Percentiles rank a stretch among this genome's conserved stretches.
These are phyloP conservation scores for Przewalskia tangutica DNA, from an alignment of 257 asterid species.

Conservation along the genomic window DNA sequence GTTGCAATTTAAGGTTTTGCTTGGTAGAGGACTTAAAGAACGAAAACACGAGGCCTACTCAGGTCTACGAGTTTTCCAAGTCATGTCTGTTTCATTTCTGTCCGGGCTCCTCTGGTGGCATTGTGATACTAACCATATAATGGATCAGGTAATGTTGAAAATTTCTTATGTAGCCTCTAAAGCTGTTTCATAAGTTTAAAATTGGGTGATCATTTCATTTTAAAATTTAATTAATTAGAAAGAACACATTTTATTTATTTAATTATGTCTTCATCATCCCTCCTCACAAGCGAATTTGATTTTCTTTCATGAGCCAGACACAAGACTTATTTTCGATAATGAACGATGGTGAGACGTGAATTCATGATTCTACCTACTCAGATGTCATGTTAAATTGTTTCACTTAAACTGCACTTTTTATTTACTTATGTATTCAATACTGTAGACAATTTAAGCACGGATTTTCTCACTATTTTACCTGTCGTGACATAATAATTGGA, in stretches of 20 bases:
- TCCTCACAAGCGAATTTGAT: too few relatives aligned
- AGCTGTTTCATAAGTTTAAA: not conserved
- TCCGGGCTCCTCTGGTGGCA: slow-evolving; percentile 96
- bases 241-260: not conserved
- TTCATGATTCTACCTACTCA: not conserved
- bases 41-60: slow-evolving; percentile 72
- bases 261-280: too few relatives aligned
- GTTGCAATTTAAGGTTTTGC: slow-evolving; percentile 69
- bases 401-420: too few relatives aligned
- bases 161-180: not conserved
- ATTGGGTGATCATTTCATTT: not conserved
- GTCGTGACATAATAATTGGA: not conserved
- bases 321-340: too few relatives aligned
- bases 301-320: too few relatives aligned
- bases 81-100: slow-evolving; percentile 62
- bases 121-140: slow-evolving; percentile 59
- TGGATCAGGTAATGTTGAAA: slow-evolving; percentile 61
- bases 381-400: not conserved
- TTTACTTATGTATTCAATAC: too few relatives aligned
- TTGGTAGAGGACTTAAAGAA: slow-evolving; percentile 70
- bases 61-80: slow-evolving; percentile 57
- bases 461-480: too few relatives aligned
- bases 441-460: too few relatives aligned
- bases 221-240: not conserved
- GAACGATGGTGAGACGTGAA: not conserved